A percentile compares a stretch with the other conserved stretches of the same genome.
Evolutionary conservation across 2,329 filamentous ascomycete species (phyloP).

Genomic region (Colletotrichum musae): DNA sequence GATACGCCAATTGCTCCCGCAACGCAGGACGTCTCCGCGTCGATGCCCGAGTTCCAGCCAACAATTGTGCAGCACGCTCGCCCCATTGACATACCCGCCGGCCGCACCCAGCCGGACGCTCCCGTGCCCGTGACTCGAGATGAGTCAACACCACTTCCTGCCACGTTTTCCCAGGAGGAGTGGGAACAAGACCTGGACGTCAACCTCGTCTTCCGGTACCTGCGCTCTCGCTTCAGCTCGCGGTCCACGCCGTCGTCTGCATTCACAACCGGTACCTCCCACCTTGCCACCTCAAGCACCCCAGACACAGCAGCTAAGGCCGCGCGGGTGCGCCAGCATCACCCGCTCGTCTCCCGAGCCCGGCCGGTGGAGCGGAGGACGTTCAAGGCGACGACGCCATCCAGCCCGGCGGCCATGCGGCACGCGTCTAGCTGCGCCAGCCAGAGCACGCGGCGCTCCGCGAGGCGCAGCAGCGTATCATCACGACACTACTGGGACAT

Average conservation of each 20-base stretch:
- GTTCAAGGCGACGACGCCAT: slow-evolving; percentile 68
- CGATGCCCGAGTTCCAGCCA: slow-evolving; percentile 63
- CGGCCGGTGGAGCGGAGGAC: slow-evolving; percentile 66
- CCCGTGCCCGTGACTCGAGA: slow-evolving; percentile 23
- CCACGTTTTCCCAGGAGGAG: slow-evolving; percentile 77
- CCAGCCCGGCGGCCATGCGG: slow-evolving; percentile 63
- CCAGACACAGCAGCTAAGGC: slow-evolving; percentile 82
- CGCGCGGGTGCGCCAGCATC: slow-evolving; percentile 88
- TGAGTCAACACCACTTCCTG: slow-evolving; percentile 37
- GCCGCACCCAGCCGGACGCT: slow-evolving; percentile 43
- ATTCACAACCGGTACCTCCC: slow-evolving; percentile 60
- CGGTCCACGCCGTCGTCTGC: slow-evolving; percentile 58
- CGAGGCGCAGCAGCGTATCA: slow-evolving; percentile 76
- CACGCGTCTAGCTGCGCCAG: slow-evolving; percentile 83
- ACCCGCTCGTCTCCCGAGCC: slow-evolving; percentile 82
- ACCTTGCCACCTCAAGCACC: slow-evolving; percentile 64
- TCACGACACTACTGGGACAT: slow-evolving; percentile 95
- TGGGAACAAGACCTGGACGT: slow-evolving; percentile 96
- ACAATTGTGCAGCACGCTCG: slow-evolving; percentile 57
- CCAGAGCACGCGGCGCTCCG: slow-evolving; percentile 85
- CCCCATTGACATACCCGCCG: slow-evolving; percentile 54
- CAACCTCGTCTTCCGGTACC: slow-evolving; percentile 90
- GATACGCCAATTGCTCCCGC: slow-evolving; percentile 45
- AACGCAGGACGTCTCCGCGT: slow-evolving; percentile 66
- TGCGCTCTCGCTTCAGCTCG: slow-evolving; percentile 80